Base-by-base conservation (phyloP, 2,329 filamentous ascomycete species). In the Clarireedia hainanense region DNA sequence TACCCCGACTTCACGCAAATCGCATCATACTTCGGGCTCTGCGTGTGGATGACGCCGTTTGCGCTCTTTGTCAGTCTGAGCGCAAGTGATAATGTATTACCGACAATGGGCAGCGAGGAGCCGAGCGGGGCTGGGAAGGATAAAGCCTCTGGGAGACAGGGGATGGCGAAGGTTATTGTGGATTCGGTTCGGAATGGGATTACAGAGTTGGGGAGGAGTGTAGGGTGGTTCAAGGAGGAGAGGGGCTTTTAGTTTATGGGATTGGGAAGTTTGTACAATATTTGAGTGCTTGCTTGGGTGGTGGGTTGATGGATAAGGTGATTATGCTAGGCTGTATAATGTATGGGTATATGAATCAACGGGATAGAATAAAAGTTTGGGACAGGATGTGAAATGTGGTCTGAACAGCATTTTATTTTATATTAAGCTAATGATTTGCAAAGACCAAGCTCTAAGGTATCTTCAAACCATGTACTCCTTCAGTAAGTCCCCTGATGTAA, bases 21-120 rank as follows among this genome's bases (percentile, higher is more conserved):
- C 46, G 91, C 94, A 0, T 92, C 89, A 0, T 99, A 94, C 73
- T 99, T 99, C 68, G 94, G 94, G 0, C 76, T 99, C 2, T 96
- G 91, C 66, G 91, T 99, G 0, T 99, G 94, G 94, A 79, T 99
- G 1, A 89, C 97, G 0, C 94, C 94, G 0, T 99, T 99, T 69
- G 85, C 91, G 15, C 78, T 99, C 14, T 99, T 99, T 68, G 92
- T 99, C 50, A 95, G 89, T 66, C 73, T 99, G 43, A 95, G 89
- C 17, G 94, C 94, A 0, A 90, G 91, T 54, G 94, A 99, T 68
- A 97, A 97, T 68, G 89, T 97, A 3, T 74, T 99, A 51, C 94
- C 94, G 0, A 95, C 86, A 6, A 96, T 96, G 80, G 89, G 90
- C 12, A 89, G 83, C 48, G 87, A 91, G 61, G 76, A 79, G 52